Conservation (phyloP, 75 land plant genomes). For the Pinus albicaulis region DNA sequence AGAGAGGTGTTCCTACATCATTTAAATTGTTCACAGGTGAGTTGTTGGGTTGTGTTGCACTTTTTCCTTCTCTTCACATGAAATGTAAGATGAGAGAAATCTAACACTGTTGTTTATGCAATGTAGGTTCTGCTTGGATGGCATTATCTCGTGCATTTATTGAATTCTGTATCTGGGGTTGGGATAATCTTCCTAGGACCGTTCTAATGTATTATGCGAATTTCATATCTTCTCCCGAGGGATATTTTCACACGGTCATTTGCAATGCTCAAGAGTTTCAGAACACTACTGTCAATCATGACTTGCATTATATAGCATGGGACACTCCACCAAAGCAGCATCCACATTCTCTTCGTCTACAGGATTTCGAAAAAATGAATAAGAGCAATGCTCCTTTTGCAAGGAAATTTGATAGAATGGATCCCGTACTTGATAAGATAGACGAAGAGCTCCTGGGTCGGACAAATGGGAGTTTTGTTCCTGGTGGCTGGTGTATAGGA, state of each 20-base stretch:
- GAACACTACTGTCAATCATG: slow-evolving; percentile 77
- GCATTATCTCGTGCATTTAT: slow-evolving; percentile 61
- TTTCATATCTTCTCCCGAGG: slow-evolving; percentile 78
- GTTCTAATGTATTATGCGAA: slow-evolving; percentile 87
- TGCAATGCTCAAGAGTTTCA: slow-evolving; percentile 69
- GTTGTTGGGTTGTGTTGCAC: neutral
- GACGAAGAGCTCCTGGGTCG: slow-evolving; percentile 55
- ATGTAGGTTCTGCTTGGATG: slow-evolving; percentile 82
- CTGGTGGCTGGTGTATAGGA: slow-evolving; percentile 80
- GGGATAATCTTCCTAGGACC: slow-evolving; percentile 83
- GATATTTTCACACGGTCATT: slow-evolving; percentile 78
- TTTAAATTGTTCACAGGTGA: slow-evolving; percentile 86
- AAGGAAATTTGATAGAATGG: slow-evolving; percentile 62
- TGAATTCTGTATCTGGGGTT: slow-evolving; percentile 71
- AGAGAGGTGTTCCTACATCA: slow-evolving; percentile 79
- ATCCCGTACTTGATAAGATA: slow-evolving; percentile 59
- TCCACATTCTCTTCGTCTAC: slow-evolving; percentile 53
- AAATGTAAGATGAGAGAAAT: neutral
- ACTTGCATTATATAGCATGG: slow-evolving; percentile 79
- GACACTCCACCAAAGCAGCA: slow-evolving; percentile 88
- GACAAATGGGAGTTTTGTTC: slow-evolving; percentile 33
- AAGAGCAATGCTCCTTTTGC: slow-evolving; percentile 75
- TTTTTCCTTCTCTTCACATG: neutral
- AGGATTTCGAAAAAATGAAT: slow-evolving; percentile 51
- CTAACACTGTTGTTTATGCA: neutral